Conservation (phyloP, 768 basidiomycete species). For the Auricularia heimuer region DNA sequence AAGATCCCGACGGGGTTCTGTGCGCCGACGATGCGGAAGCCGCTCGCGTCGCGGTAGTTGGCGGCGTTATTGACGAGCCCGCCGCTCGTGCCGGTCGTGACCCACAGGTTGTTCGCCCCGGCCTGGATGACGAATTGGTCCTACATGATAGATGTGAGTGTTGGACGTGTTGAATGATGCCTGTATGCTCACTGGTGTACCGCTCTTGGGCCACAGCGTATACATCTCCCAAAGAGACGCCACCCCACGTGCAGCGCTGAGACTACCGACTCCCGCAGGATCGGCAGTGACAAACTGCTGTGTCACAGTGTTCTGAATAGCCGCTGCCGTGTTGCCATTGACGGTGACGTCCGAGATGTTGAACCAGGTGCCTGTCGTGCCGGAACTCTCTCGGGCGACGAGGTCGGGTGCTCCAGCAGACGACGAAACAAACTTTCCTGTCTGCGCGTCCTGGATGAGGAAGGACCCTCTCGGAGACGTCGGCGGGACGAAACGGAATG, state of each 20-base stretch:
- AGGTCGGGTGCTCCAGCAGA: background rate
- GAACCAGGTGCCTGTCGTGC: background rate
- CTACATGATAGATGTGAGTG: background rate
- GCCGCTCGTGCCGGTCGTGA: background rate
- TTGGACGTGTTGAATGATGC: background rate
- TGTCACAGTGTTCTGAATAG: background rate
- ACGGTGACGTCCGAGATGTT: background rate
- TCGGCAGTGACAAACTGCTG: background rate
- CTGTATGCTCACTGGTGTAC: background rate
- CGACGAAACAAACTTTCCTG: background rate
- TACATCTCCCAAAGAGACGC: background rate
- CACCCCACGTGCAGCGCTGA: background rate
- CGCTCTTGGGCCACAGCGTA: background rate
- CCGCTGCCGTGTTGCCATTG: background rate
- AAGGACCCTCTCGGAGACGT: background rate
- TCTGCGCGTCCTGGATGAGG: background rate
- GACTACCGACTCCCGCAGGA: background rate
- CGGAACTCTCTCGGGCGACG: background rate
- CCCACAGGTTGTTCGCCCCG: background rate
- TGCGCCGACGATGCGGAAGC: background rate
- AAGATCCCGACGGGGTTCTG: background rate
- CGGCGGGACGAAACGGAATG: background rate
- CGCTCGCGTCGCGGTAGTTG: background rate
- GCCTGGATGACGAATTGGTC: background rate
- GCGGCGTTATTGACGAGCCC: background rate